Evolutionary conservation across 768 basidiomycete genomes (phyloP).

Genomic region (Pisolithus sp.): DNA sequence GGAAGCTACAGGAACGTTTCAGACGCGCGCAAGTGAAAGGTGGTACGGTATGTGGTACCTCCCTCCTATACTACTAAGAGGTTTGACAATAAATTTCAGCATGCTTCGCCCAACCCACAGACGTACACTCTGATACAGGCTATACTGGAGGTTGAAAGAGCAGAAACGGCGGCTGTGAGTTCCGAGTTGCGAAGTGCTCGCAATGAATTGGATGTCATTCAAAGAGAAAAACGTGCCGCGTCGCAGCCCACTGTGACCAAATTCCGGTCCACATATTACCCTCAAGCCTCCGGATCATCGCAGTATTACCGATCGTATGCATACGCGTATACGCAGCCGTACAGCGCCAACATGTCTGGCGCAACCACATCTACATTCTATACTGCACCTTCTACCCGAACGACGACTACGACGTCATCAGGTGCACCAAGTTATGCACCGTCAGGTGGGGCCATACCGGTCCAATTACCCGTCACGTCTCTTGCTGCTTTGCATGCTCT

Average conservation of each 20-base stretch:
- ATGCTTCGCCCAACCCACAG: constrained; percentile 55
- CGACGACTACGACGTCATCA: constrained; percentile 32
- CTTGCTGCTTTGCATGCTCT: constrained; percentile 57
- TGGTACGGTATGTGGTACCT: constrained; percentile 44
- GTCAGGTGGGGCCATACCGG: constrained; percentile 41
- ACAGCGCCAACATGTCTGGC: constrained; percentile 25
- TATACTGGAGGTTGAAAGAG: constrained; percentile 59
- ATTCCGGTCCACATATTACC: constrained; percentile 34
- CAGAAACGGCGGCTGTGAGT: constrained; percentile 50
- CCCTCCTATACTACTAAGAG: neutral
- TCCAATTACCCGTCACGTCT: constrained; percentile 61
- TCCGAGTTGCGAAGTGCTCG: constrained; percentile 58
- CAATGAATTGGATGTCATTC: constrained; percentile 58
- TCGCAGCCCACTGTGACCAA: constrained; percentile 29
- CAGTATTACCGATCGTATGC: constrained; percentile 63
- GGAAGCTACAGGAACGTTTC: constrained; percentile 53
- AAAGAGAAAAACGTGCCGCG: constrained; percentile 59
- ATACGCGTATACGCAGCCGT: constrained; percentile 59
- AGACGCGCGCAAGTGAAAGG: constrained; percentile 43
- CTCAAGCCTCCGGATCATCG: constrained; percentile 31
- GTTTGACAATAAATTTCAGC: constrained; percentile 34
- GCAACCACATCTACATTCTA: constrained; percentile 16
- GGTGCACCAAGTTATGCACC: constrained; percentile 23
- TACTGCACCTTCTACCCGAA: constrained; percentile 26
- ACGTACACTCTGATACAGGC: constrained; percentile 57